A percentile compares a stretch with the other conserved stretches of the same genome.
Conservation (phyloP, 2,329 filamentous ascomycete genomes). For the Apiospora rasikravindrae region DNA sequence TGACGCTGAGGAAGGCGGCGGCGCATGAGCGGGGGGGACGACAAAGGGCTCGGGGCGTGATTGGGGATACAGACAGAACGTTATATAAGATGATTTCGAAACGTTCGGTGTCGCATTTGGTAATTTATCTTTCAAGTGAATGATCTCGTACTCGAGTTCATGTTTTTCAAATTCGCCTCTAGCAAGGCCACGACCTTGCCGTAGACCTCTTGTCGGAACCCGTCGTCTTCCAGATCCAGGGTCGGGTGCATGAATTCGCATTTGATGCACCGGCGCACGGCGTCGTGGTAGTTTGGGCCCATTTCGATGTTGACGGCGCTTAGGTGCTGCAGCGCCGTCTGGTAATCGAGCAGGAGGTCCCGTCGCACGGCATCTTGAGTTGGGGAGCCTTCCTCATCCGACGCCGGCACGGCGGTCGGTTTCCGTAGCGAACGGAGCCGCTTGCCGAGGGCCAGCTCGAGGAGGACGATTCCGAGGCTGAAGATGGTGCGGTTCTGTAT, state of each 20-base stretch:
- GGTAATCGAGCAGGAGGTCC: not conserved
- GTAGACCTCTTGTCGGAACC: not conserved
- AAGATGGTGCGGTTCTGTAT: not conserved
- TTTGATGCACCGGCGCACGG: slow-evolving; percentile 1
- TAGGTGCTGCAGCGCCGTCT: not conserved
- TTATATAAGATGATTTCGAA: too few relatives aligned
- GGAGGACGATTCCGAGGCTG: not conserved
- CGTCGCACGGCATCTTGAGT: not conserved
- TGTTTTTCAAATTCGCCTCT: not conserved
- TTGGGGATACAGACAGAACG: not conserved
- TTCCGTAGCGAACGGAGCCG: not conserved
- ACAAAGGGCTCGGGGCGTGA: not conserved
- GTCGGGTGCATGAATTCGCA: not conserved
- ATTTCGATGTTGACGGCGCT: not conserved
- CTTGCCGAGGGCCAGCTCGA: not conserved
- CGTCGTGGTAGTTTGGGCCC: not conserved
- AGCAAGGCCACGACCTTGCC: not conserved
- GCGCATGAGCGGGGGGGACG: not conserved
- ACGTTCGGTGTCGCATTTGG: too few relatives aligned
- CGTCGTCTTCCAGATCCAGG: not conserved
- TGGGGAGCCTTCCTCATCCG: not conserved
- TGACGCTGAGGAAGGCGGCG: not conserved
- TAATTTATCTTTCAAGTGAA: not conserved
- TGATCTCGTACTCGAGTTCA: not conserved
- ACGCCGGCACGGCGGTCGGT: too few relatives aligned